Evolutionary conservation across 2,329 filamentous ascomycete genomes (phyloP).

Genomic region (Phyllosticta citribraziliensis): DNA sequence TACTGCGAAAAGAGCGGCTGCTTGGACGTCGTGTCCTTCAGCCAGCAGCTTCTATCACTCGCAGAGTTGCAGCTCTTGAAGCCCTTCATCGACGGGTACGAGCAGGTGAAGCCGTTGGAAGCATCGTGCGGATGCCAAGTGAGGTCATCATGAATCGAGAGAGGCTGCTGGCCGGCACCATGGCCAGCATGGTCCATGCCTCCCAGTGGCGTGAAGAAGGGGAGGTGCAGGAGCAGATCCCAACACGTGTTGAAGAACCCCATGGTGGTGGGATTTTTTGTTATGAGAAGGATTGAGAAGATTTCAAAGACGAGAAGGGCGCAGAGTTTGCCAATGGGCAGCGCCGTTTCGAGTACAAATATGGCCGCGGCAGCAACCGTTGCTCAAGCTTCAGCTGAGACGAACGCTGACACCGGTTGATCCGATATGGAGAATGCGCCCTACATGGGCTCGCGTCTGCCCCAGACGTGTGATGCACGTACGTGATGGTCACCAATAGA

Average conservation of each 20-base stretch:
- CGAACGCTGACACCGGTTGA: not conserved
- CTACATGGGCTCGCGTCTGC: too few relatives aligned
- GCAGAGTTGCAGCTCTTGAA: conserved; percentile 17
- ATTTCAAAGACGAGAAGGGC: not conserved
- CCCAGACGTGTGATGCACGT: not conserved
- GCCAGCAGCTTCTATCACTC: conserved; percentile 18
- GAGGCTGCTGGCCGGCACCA: conserved; percentile 2
- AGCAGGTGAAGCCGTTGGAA: conserved; percentile 14
- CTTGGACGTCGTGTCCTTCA: conserved; percentile 12
- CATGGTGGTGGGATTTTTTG: not conserved
- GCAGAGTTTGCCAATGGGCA: not conserved
- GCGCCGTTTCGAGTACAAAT: conserved; percentile 1
- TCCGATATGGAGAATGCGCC: not conserved
- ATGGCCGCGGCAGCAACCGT: not conserved
- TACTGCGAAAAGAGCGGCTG: conserved; percentile 11
- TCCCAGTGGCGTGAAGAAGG: conserved; percentile 2
- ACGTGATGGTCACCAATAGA: not conserved
- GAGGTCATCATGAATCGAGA: not conserved
- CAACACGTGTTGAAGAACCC: conserved; percentile 7
- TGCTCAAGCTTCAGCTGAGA: conserved; percentile 2
- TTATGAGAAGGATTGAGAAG: not conserved
- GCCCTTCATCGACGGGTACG: conserved; percentile 13
- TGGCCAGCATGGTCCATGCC: not conserved
- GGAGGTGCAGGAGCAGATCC: conserved; percentile 4
- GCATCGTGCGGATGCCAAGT: not conserved